Evolutionary conservation across 768 basidiomycete genomes (phyloP), one percentile per base, ranked within the genome.

Genomic region (Suillus plorans): DNA sequence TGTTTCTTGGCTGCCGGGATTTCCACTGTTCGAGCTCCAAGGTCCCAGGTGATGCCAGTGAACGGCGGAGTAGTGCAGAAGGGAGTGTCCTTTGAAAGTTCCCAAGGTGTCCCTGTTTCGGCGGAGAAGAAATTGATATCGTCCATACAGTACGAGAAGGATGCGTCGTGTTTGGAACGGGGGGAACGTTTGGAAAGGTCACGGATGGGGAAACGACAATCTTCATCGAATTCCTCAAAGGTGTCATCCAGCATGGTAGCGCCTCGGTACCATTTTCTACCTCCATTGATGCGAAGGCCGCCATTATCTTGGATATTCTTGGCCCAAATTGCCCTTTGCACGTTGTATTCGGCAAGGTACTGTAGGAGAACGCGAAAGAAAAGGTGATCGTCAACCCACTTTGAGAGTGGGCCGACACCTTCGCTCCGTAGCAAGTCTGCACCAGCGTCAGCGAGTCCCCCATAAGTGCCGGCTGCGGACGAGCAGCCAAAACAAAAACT

Each of bases 91-190:
- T 53, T 62, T 28, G 52, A 31, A 5, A 6, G 14, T 18, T 42
- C 42, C 42, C 42, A 42, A 1, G 18, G 42, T 5, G 1, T 41
- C 3, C 42, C 16, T 4, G 42, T 42, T 18, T 42, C 28, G 1
- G 56, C 16, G 0, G 80, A 80, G 0, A 81, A 16, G 0, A 7
- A 12, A 45, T 82, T 73, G 41, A 85, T 80, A 63, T 84, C 79
- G 2, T 47, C 64, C 16, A 71, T 62, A 59, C 64, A 60, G 62
- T 74, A 80, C 0, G 69, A 25, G 49, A 65, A 76, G 1, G 22
- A 0, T 0, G 13, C 14, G 60, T 80, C 76, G 9, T 69, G 39
- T 0, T 12, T 2, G 4, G 68, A 72, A 0, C 72, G 65, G 0
- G 71, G 65, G 2, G 74, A 76, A 0, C 34, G 10, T 2, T 3